Evolutionary conservation across 371 early-diverging fungal genomes (phyloP).

Genomic region (Mortierella polycephala): DNA sequence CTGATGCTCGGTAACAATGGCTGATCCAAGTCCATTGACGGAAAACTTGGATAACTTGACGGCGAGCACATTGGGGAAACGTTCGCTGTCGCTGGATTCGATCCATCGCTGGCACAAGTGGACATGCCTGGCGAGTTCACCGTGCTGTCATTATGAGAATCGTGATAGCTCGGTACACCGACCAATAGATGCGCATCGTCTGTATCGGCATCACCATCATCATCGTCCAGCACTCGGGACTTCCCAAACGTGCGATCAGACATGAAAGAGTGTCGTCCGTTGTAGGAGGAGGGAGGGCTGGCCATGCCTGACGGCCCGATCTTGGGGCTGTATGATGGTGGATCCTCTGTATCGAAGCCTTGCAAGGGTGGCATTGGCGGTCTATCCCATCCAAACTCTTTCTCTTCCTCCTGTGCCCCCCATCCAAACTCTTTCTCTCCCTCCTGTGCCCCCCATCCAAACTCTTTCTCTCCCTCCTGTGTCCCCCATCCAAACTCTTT

Average conservation of each 20-base stretch:
- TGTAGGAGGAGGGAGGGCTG: slow-evolving; percentile 23
- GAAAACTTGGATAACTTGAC: background rate
- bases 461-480: too few relatives aligned
- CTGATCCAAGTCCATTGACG: background rate
- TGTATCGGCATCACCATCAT: slow-evolving; percentile 25
- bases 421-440: too few relatives aligned
- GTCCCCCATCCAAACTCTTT: slow-evolving; percentile 26
- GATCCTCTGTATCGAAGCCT: slow-evolving; percentile 11
- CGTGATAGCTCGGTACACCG: slow-evolving; percentile 5
- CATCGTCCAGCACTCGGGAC: slow-evolving; percentile 15
- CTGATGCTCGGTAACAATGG: slow-evolving; percentile 21
- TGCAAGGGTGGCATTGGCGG: slow-evolving; percentile 31
- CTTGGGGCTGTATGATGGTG: slow-evolving; percentile 15
- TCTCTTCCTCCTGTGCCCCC: too few relatives aligned
- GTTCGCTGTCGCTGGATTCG: slow-evolving; percentile 44
- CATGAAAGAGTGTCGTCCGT: slow-evolving; percentile 9
- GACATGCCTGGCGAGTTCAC: slow-evolving; percentile 38
- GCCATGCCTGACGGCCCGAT: slow-evolving; percentile 35
- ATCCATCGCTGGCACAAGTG: slow-evolving; percentile 41
- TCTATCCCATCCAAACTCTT: too few relatives aligned
- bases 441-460: too few relatives aligned
- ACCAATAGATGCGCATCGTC: slow-evolving; percentile 7
- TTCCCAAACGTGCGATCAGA: slow-evolving; percentile 15
- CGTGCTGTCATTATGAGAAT: background rate
- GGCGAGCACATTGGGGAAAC: slow-evolving; percentile 19